These are phyloP conservation scores for Solidago caesia DNA, from an alignment of 129 eudicot genomes.

Conservation along the genomic window DNA sequence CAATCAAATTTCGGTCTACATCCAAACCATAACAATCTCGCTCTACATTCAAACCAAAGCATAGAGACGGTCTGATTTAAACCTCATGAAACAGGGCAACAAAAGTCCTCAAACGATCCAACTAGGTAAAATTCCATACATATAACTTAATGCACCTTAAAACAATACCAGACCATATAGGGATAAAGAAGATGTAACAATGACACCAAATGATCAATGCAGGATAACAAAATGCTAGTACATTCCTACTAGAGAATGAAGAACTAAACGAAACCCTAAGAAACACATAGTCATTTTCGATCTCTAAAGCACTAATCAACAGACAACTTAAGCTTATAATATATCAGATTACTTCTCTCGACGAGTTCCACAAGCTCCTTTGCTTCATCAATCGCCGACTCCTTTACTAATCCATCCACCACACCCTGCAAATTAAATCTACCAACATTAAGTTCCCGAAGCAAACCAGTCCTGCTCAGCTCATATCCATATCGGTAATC, in stretches of 20 bases:
- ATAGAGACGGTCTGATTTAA: no score
- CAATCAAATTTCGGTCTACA: no score
- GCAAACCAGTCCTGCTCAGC: constrained; percentile 38
- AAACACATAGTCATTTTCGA: not conserved
- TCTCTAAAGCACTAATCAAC: not conserved
- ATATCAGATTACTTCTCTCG: constrained; percentile 27
- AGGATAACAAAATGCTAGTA: not conserved
- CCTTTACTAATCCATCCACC: constrained; percentile 45
- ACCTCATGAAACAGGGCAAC: no score
- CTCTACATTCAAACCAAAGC: no score
- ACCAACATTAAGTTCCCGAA: constrained; percentile 17
- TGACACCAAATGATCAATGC: not conserved
- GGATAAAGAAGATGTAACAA: not conserved
- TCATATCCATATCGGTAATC: constrained; percentile 46
- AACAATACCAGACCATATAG: no score
- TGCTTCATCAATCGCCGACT: constrained; percentile 45
- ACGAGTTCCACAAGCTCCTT: constrained; percentile 50
- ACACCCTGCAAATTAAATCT: constrained; percentile 38
- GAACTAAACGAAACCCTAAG: not conserved
- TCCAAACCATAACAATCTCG: no score
- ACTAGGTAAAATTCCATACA: no score
- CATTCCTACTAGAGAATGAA: not conserved
- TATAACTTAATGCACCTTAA: no score
- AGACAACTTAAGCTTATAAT: constrained; percentile 29
- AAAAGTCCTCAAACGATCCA: no score